A percentile compares a stretch with the other conserved stretches of the same genome.
Conservation (phyloP, 225 moss, liverwort and hornwort genomes). For the Pleurozium schreberi region DNA sequence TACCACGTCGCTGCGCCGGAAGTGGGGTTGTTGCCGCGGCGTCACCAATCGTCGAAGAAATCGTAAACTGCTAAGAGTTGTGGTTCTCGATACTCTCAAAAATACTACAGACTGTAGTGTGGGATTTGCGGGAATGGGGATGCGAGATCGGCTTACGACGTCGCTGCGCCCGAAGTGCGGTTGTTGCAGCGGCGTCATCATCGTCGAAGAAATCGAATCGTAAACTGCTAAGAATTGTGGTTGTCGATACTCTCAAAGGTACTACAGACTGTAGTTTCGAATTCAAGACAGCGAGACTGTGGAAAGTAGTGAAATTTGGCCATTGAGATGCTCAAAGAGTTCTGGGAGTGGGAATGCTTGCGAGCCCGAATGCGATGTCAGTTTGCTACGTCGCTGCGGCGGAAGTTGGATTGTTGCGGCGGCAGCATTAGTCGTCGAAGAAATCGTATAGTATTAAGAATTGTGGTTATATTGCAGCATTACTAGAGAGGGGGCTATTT, state of each 20-base stretch:
- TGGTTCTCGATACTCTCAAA: not conserved
- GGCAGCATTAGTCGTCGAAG: not conserved
- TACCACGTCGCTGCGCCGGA: not conserved
- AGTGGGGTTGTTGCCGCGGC: not conserved
- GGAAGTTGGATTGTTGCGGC: not conserved
- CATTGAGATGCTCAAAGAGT: constrained; percentile 18
- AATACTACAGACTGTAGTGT: not conserved
- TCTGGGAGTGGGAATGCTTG: not conserved
- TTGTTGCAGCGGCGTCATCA: not conserved
- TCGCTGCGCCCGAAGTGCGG: not conserved
- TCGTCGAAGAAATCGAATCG: not conserved
- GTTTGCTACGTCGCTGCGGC: not conserved
- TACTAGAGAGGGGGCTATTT: not conserved
- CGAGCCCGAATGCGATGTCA: not conserved
- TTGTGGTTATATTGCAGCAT: not conserved
- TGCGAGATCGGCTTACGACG: not conserved
- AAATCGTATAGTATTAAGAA: not conserved
- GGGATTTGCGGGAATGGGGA: not conserved
- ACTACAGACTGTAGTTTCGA: not conserved
- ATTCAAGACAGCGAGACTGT: not conserved
- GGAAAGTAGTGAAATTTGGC: not conserved
- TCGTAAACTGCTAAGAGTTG: too few species aligned
- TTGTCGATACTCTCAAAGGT: not conserved
- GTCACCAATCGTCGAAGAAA: not conserved
- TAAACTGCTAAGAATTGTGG: too few species aligned